Percentiles rank a stretch among this genome's conserved stretches.
Evolutionary conservation across 148 eudicot genomes (phyloP).

Genomic region (Rhododendron griersonianum): DNA sequence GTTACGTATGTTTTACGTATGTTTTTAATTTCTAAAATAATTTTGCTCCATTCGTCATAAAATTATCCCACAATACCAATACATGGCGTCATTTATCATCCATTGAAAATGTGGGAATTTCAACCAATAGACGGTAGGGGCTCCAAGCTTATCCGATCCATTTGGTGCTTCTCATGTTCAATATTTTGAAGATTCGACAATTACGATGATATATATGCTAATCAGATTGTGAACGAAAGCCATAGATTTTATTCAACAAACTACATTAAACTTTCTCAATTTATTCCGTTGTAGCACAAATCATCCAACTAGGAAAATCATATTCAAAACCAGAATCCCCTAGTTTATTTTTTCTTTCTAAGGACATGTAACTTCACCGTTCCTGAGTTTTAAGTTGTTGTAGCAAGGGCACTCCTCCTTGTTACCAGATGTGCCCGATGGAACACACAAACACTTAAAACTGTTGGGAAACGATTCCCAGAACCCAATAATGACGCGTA

Average conservation of each 20-base stretch:
- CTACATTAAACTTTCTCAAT: neutral
- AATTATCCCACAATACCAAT: no score
- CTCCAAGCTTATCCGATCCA: no score
- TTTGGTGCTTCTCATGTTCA: no score
- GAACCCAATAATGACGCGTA: no score
- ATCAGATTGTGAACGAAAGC: neutral
- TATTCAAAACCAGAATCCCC: neutral
- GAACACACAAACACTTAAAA: no score
- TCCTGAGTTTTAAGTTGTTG: constrained; percentile 3
- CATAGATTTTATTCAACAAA: neutral
- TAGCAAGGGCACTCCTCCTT: constrained; percentile 17
- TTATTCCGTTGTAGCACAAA: neutral
- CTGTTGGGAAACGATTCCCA: no score
- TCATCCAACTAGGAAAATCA: neutral
- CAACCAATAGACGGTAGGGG: no score
- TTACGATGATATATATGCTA: neutral
- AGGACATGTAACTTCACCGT: constrained; percentile 10
- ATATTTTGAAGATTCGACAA: neutral
- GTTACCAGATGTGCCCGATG: constrained; percentile 7
- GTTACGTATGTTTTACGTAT: no score
- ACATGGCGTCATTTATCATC: no score
- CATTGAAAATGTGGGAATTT: no score
- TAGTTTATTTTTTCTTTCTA: neutral
- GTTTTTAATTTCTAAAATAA: no score
- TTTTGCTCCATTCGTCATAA: no score